phyloP scores from a whole-genome alignment of 192 early-diverging fungal genomes.

The Coemansia pectinata region DNA sequence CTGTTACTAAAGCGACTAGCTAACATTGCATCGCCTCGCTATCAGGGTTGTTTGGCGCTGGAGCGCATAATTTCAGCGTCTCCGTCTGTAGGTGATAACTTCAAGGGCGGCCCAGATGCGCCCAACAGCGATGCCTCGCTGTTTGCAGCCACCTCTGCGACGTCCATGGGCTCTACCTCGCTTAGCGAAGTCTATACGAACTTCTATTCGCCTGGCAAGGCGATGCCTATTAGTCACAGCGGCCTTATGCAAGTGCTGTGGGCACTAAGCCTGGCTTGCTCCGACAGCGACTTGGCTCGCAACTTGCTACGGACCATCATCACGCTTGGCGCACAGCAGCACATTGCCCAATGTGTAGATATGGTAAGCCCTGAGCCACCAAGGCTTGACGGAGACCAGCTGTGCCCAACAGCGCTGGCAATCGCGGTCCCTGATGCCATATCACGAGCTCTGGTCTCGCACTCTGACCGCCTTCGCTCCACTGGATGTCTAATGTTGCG shows the following conservation, averaged over 20 bases:
- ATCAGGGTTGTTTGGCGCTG: conserved; percentile 42
- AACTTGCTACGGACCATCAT: conserved; percentile 28
- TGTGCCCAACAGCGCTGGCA: conserved; percentile 17
- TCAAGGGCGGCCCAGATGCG: conserved; percentile 14
- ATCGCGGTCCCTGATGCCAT: conserved; percentile 33
- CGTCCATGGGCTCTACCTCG: conserved; percentile 11
- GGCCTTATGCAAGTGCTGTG: conserved; percentile 37
- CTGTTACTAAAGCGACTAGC: conserved; percentile 33
- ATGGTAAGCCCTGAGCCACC: conserved; percentile 8
- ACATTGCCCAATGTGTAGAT: conserved; percentile 34
- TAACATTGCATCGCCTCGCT: conserved; percentile 39
- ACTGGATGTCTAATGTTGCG: conserved; percentile 33
- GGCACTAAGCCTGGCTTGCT: conserved; percentile 44
- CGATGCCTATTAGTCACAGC: conserved; percentile 14
- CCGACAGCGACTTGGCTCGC: conserved; percentile 21
- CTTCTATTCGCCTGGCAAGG: conserved; percentile 5
- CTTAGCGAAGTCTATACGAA: conserved; percentile 17
- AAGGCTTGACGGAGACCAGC: neutral
- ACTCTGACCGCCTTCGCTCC: conserved; percentile 17
- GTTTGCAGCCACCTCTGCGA: conserved; percentile 12
- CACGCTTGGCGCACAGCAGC: conserved; percentile 31
- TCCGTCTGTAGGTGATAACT: conserved; percentile 31
- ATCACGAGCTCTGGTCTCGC: conserved; percentile 36
- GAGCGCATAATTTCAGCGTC: conserved; percentile 28
- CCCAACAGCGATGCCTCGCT: conserved; percentile 14